Percentiles rank a stretch among this genome's conserved stretches.
phyloP scores from a whole-genome alignment of 2,329 filamentous ascomycete genomes.

The Aspergillus transmontanensis region DNA sequence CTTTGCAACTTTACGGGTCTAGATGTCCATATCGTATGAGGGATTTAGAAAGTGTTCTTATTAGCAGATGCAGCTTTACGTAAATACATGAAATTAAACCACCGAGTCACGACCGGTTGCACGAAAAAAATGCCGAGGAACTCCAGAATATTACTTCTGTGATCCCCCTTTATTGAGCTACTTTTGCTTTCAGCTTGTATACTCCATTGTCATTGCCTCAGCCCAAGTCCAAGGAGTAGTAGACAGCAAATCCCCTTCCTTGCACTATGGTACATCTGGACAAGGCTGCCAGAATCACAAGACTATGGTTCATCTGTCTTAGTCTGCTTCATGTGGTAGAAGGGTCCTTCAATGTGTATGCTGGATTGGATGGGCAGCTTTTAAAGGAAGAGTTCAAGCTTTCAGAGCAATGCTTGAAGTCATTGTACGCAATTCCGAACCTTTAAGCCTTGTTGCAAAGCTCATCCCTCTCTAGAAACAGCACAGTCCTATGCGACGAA shows the following conservation, averaged over 20 bases:
- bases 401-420: background rate
- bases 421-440: background rate
- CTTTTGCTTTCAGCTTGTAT: background rate
- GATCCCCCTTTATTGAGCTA: background rate
- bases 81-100: background rate
- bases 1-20: background rate
- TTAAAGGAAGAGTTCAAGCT: background rate
- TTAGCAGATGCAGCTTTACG: background rate
- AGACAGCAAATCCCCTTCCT: background rate
- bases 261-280: background rate
- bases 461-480: background rate
- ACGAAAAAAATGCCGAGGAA: background rate
- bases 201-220: background rate
- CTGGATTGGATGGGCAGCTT: background rate
- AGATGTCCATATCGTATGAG: background rate
- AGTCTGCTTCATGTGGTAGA: background rate
- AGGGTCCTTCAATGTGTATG: background rate
- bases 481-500: background rate
- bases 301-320: background rate
- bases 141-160: background rate
- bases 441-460: background rate
- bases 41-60: background rate
- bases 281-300: background rate
- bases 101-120: background rate
- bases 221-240: background rate